phyloP scores from a whole-genome alignment of 306 rosid species.

The Trifolium fragiferum region DNA sequence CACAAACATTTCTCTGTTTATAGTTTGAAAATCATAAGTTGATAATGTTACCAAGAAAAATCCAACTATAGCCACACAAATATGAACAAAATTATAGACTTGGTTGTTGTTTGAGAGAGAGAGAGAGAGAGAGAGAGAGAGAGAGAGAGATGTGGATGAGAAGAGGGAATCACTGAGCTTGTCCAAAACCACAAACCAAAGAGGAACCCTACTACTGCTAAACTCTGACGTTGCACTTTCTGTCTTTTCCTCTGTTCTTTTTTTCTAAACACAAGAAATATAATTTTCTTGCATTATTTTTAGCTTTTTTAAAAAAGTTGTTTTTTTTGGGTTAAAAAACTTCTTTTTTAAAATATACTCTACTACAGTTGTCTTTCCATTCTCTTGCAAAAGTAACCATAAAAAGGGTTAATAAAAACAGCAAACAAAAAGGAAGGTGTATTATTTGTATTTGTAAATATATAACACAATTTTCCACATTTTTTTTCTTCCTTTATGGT shows the following conservation, averaged over 20 bases:
- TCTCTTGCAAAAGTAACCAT: conserved; percentile 61
- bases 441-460: conserved; percentile 42
- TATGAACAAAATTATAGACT: conserved; percentile 51
- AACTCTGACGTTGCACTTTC: conserved; percentile 88
- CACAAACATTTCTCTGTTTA: conserved; percentile 43
- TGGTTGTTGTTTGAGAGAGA: conserved; percentile 27
- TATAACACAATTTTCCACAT: not conserved
- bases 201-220: conserved; percentile 84
- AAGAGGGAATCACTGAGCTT: conserved; percentile 50
- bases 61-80: conserved; percentile 70
- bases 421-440: conserved; percentile 60
- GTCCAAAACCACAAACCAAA: conserved; percentile 57
- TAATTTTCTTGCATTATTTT: conserved; percentile 5
- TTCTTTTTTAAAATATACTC: conserved; percentile 48
- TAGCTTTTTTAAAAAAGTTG: conserved; percentile 11
- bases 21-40: conserved; percentile 55
- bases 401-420: conserved; percentile 48
- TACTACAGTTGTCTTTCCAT: conserved; percentile 48
- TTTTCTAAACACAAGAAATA: conserved; percentile 48
- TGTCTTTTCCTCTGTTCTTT: conserved; percentile 84
- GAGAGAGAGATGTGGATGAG: conserved; percentile 44
- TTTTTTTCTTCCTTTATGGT: not conserved
- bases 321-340: conserved; percentile 29
- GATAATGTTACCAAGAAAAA: conserved; percentile 59
- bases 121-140: conserved; percentile 33